Evolutionary conservation across 2,329 filamentous ascomycete genomes (phyloP).

Genomic region (Exophiala aquamarina): DNA sequence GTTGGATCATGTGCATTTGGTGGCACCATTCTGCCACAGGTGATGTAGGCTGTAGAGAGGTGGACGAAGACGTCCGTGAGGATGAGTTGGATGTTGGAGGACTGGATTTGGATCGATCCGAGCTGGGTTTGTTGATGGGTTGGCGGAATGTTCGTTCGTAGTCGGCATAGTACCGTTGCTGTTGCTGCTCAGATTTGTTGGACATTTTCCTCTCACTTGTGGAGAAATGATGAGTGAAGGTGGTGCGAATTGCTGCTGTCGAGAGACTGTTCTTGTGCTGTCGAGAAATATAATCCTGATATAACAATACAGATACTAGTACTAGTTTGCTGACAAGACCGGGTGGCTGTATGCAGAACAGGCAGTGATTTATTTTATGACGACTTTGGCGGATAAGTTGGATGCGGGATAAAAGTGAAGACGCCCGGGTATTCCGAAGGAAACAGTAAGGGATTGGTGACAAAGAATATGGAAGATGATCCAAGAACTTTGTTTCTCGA

Average conservation of each 20-base stretch:
- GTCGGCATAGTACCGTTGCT: slow-evolving; percentile 15
- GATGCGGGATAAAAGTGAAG: too few species aligned
- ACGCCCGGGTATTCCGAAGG: too few species aligned
- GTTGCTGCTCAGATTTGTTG: slow-evolving; percentile 11
- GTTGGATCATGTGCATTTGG: slow-evolving; percentile 27
- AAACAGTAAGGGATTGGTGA: too few species aligned
- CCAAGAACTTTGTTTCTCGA: too few species aligned
- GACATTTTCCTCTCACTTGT: background rate
- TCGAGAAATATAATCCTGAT: slow-evolving; percentile 3
- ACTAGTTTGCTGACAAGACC: background rate
- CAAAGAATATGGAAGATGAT: too few species aligned
- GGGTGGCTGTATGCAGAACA: background rate
- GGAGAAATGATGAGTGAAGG: background rate
- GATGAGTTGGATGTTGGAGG: slow-evolving; percentile 15
- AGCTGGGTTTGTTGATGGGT: background rate
- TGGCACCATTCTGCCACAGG: slow-evolving; percentile 28
- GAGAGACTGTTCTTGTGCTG: background rate
- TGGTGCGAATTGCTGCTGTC: background rate
- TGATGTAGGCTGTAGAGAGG: slow-evolving; percentile 22
- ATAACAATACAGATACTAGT: background rate
- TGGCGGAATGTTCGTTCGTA: slow-evolving; percentile 13
- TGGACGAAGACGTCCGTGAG: slow-evolving; percentile 19
- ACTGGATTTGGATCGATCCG: slow-evolving; percentile 8
- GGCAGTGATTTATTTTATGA: background rate
- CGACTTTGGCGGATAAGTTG: too few species aligned